phyloP scores from a whole-genome alignment of 495 filamentous ascomycete genomes.

The Hypoxylon fuscum region DNA sequence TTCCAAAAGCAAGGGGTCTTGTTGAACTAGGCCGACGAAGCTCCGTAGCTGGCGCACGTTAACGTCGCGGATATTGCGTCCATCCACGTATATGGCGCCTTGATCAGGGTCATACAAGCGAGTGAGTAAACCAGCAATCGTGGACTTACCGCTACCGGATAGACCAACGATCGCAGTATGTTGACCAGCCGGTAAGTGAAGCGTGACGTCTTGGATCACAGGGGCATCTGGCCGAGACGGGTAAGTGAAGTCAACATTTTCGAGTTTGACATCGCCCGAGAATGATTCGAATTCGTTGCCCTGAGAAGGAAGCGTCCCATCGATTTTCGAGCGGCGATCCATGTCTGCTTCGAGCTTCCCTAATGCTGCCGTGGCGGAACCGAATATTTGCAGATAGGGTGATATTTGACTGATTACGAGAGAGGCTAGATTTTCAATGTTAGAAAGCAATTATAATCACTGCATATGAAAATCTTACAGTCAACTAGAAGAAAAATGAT shows the following conservation, averaged over 20 bases:
- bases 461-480: conserved; percentile 50
- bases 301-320: conserved; percentile 52
- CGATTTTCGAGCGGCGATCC: conserved; percentile 60
- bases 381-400: conserved; percentile 69
- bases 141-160: conserved; percentile 79
- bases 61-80: conserved; percentile 60
- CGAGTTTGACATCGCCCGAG: conserved; percentile 59
- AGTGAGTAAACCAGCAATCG: conserved; percentile 64
- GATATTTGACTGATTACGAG: conserved; percentile 70
- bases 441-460: conserved; percentile 9
- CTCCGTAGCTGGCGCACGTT: conserved; percentile 66
- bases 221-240: conserved; percentile 66
- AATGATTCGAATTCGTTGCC: conserved; percentile 47
- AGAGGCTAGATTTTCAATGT: conserved; percentile 54
- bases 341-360: conserved; percentile 59
- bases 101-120: conserved; percentile 62
- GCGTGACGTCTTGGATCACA: conserved; percentile 59
- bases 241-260: conserved; percentile 67
- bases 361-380: conserved; percentile 60
- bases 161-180: conserved; percentile 73
- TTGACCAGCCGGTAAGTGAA: conserved; percentile 63
- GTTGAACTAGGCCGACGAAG: conserved; percentile 70
- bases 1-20: conserved; percentile 71
- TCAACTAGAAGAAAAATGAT: conserved; percentile 74
- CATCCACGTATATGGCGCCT: conserved; percentile 60